These are phyloP conservation scores for Carex parvula DNA, from an alignment of 176 grass and related monocot species.

Conservation along the genomic window DNA sequence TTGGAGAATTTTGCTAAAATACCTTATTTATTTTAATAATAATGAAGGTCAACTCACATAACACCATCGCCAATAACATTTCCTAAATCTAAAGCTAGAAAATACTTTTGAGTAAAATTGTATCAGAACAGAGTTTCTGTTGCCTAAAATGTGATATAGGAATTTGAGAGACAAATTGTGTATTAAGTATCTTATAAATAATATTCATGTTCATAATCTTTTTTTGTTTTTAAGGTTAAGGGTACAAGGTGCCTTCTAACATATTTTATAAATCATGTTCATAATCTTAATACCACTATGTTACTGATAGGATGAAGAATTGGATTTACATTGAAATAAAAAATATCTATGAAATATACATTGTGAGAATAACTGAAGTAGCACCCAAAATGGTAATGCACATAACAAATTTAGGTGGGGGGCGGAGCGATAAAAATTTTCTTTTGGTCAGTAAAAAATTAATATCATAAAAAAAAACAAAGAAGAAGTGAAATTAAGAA, in stretches of 20 bases:
- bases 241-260: too few relatives aligned
- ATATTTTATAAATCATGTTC: neutral
- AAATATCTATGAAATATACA: neutral
- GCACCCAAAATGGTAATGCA: too few relatives aligned
- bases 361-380: neutral
- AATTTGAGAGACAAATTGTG: neutral
- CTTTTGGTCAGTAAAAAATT: neutral
- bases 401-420: too few relatives aligned
- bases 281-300: neutral
- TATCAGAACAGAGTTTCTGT: neutral
- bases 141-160: neutral
- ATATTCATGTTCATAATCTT: neutral
- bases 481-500: neutral
- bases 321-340: neutral
- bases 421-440: neutral
- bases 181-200: neutral
- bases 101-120: neutral
- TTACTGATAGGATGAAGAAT: neutral
- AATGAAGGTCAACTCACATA: neutral
- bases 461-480: too few relatives aligned
- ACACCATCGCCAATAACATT: neutral
- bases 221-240: too few relatives aligned
- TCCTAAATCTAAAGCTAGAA: neutral
- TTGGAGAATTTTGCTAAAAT: neutral
- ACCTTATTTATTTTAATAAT: neutral